Evolutionary conservation across 2,329 filamentous ascomycete species (phyloP), one percentile per base, ranked within the genome.

Genomic region (Teratosphaeria pseudoeucalypti): DNA sequence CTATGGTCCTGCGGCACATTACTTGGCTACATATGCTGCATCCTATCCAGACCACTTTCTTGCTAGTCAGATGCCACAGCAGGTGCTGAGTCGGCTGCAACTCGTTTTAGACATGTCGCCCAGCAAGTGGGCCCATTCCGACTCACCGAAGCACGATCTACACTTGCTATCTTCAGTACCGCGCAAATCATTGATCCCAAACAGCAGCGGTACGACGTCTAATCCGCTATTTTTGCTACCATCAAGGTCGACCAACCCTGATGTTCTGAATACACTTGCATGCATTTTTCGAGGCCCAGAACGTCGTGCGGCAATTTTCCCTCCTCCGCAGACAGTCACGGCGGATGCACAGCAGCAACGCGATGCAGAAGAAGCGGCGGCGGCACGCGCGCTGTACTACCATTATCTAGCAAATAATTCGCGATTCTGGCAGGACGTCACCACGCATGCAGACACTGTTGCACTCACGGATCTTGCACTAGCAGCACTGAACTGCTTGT

Each of bases 141-240:
- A 80, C 34, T 77, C 77, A n/a, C 81, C 82, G 10, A 78, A 78
- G 19, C 77, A 80, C 57, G 81, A 84, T 62, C 74, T 85, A 7
- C 78, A 77, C 62, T 74, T 85, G n/a, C 72, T 85, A n/a, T 76
- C 80, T 6, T 80, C 79, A 11, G 74, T 85, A 47, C 83, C 83
- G 26, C 77, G 82, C 11, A 75, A 78, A 12, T 70, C 79, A 37
- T 73, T 85, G 0, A 66, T 84, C 3, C 77, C 81, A 29, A 73
- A 72, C 7, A 70, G 68, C 6, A 57, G 54, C 23, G 71, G 67
- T 65, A 60, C 74, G 59, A 34, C 29, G 10, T 66, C 71, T 60
- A 69, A 74, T 62, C 76, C 82, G 3, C 65, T 85, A 5, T 72
- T 80, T 16, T 70, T 77, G 19, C 69, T 85, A 47, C 80, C 81